Percentiles rank a stretch among this genome's conserved stretches.
Evolutionary conservation across 495 filamentous ascomycete species (phyloP).

Genomic region (Tuber microsphaerosporum): DNA sequence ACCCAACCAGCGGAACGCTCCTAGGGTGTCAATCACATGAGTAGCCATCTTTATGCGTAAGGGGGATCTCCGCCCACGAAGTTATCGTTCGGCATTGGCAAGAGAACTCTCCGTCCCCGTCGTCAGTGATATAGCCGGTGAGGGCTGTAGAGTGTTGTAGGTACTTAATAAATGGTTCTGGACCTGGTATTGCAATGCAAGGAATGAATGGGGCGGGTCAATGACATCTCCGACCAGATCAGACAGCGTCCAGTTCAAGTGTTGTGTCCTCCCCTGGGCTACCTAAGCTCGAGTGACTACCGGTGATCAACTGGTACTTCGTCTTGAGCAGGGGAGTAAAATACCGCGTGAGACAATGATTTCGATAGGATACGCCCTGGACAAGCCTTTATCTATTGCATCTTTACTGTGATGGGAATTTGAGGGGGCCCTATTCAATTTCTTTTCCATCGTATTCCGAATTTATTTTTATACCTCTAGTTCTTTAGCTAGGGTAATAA

Average conservation of each 20-base stretch:
- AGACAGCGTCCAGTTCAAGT: neutral
- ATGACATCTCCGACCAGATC: neutral
- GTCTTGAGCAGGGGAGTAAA: neutral
- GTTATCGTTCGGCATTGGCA: neutral
- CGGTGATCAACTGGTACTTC: neutral
- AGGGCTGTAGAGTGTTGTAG: neutral
- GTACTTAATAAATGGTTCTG: neutral
- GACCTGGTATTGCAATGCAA: neutral
- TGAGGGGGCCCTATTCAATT: neutral
- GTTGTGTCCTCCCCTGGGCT: too few relatives aligned
- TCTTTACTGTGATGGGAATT: neutral
- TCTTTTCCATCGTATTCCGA: neutral
- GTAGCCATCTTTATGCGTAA: too few relatives aligned
- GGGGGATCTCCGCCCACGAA: too few relatives aligned
- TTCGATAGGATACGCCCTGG: neutral
- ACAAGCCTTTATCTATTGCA: neutral
- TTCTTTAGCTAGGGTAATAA: neutral
- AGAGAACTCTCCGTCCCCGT: neutral
- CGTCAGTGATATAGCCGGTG: neutral
- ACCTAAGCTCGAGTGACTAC: neutral
- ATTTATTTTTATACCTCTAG: neutral
- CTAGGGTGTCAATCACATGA: too few relatives aligned
- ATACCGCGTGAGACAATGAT: neutral
- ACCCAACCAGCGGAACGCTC: too few relatives aligned
- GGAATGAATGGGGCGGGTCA: neutral